These are phyloP conservation scores for Scolecobasidium constrictum DNA, from an alignment of 2,329 filamentous ascomycete species.

Conservation along the genomic window DNA sequence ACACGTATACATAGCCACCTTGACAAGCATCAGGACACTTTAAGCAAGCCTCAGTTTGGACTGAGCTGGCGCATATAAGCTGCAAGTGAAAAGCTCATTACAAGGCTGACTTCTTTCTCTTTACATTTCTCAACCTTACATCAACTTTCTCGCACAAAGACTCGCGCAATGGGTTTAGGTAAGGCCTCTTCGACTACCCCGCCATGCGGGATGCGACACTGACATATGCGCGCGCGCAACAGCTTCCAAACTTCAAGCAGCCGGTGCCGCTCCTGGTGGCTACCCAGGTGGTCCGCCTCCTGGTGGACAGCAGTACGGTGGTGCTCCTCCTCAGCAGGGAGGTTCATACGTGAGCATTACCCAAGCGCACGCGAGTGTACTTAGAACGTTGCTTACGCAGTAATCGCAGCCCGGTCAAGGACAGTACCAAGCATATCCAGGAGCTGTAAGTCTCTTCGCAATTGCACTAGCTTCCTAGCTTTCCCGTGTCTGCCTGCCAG, in stretches of 20 bases:
- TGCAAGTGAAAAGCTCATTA: too few relatives aligned
- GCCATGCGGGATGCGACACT: neutral
- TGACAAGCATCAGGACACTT: too few relatives aligned
- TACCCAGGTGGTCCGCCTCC: conserved; percentile 8
- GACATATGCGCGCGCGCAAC: neutral
- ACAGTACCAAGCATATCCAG: conserved; percentile 11
- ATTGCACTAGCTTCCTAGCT: conserved; percentile 8
- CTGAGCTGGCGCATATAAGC: too few relatives aligned
- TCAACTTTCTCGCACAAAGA: too few relatives aligned
- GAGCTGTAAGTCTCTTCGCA: neutral
- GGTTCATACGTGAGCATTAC: conserved; percentile 6
- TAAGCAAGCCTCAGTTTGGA: too few relatives aligned
- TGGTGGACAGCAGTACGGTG: neutral
- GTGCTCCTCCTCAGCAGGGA: conserved; percentile 2
- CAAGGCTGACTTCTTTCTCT: too few relatives aligned
- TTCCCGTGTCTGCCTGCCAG: conserved; percentile 10
- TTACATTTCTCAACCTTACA: too few relatives aligned
- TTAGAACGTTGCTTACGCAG: neutral
- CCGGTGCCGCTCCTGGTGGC: conserved; percentile 8
- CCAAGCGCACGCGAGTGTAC: neutral
- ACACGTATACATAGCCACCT: too few relatives aligned
- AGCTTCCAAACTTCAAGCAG: conserved; percentile 10
- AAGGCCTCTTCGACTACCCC: too few relatives aligned
- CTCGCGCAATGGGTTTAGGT: neutral
- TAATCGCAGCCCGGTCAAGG: neutral